Conservation (phyloP, 2,329 filamentous ascomycete genomes). For the Fusarium staphyleae region DNA sequence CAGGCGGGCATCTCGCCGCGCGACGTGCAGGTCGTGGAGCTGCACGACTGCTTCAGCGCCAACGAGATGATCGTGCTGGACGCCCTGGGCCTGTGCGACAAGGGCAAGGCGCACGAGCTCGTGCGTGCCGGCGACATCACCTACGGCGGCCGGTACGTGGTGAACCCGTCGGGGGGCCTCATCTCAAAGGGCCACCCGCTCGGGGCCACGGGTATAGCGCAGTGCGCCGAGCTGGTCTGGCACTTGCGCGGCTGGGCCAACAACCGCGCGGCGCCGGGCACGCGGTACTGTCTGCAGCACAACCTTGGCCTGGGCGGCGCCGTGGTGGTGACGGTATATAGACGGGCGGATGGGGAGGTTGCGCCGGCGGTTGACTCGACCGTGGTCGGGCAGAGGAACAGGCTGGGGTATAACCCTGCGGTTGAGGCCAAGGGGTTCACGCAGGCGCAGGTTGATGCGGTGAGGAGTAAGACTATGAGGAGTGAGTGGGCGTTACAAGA, state of each 20-base stretch:
- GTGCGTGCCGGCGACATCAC: slow-evolving; percentile 89
- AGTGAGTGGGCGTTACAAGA: slow-evolving; percentile 83
- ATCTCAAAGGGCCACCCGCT: slow-evolving; percentile 97
- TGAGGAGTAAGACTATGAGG: slow-evolving; percentile 70
- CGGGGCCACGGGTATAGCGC: slow-evolving; percentile 91
- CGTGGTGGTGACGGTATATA: slow-evolving; percentile 88
- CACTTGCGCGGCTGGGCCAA: slow-evolving; percentile 96
- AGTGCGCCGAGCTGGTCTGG: slow-evolving; percentile 95
- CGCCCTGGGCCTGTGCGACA: slow-evolving; percentile 78
- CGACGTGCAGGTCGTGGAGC: slow-evolving; percentile 84
- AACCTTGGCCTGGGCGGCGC: slow-evolving; percentile 93
- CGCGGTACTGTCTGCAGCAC: slow-evolving; percentile 79
- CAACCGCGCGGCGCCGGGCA: slow-evolving; percentile 76
- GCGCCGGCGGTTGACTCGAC: slow-evolving; percentile 67
- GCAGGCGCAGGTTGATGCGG: slow-evolving; percentile 71
- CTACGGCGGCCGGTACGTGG: slow-evolving; percentile 81
- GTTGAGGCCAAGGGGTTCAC: slow-evolving; percentile 90
- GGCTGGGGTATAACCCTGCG: slow-evolving; percentile 90
- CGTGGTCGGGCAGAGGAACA: slow-evolving; percentile 69
- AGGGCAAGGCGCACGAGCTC: slow-evolving; percentile 90
- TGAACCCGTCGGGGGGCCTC: slow-evolving; percentile 93
- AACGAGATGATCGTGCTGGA: slow-evolving; percentile 95
- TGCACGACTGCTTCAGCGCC: slow-evolving; percentile 96
- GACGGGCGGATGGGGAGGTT: slow-evolving; percentile 76
- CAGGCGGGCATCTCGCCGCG: slow-evolving; percentile 73